A percentile compares a stretch with the other conserved stretches of the same genome.
These are phyloP conservation scores for Teratosphaeria nubilosa DNA, from an alignment of 2,329 filamentous ascomycete genomes.

Conservation along the genomic window DNA sequence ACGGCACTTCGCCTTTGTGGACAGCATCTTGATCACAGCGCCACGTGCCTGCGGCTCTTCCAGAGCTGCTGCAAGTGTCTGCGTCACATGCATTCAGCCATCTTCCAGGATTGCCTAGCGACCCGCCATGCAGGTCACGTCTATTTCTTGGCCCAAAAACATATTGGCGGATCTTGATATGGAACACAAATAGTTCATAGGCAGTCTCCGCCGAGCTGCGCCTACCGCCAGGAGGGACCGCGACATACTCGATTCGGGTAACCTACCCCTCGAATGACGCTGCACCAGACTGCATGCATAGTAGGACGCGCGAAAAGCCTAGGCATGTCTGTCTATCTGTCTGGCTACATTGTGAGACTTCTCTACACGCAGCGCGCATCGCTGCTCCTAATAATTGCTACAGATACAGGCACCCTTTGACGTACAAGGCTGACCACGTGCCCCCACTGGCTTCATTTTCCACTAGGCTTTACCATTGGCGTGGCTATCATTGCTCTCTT, in stretches of 20 bases:
- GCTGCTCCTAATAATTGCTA: too few species aligned
- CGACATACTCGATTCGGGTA: background rate
- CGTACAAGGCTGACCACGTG: background rate
- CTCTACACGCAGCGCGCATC: too few species aligned
- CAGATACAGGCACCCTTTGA: background rate
- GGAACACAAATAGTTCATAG: background rate
- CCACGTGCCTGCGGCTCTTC: background rate
- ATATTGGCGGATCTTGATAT: background rate
- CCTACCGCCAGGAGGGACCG: background rate
- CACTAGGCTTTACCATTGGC: background rate
- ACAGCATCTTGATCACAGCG: background rate
- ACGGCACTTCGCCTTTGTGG: background rate
- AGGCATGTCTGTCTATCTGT: too few species aligned
- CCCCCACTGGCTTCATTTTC: background rate
- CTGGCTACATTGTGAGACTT: too few species aligned
- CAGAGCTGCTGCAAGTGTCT: background rate
- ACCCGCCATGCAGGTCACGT: background rate
- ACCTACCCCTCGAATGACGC: background rate
- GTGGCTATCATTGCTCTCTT: conserved; percentile 4
- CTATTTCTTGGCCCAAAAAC: background rate
- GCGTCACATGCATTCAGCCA: background rate
- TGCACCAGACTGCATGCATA: background rate
- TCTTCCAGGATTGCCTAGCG: background rate
- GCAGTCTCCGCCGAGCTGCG: background rate
- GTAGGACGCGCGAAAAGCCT: background rate